Percentiles rank a stretch among this genome's conserved stretches.
Conservation (phyloP, 495 filamentous ascomycete species). For the Podospora conica region DNA sequence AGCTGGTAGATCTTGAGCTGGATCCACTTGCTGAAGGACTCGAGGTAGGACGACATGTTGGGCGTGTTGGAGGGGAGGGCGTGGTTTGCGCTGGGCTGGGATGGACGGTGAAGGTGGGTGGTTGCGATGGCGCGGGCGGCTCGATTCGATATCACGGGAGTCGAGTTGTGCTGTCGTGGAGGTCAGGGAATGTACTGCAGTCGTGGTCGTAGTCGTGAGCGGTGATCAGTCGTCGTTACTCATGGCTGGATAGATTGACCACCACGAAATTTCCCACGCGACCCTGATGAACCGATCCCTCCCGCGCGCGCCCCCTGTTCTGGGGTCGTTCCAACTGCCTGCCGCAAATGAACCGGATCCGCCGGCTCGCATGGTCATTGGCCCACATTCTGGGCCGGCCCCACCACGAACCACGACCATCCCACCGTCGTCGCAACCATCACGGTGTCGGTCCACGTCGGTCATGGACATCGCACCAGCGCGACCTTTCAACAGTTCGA, state of each 20-base stretch:
- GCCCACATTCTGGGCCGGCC: background rate
- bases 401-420: background rate
- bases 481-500: background rate
- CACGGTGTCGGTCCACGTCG: background rate
- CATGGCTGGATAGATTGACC: too few species aligned
- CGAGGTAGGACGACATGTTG: slow-evolving; percentile 29
- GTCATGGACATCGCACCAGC: background rate
- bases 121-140: background rate
- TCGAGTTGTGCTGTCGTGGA: background rate
- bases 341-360: slow-evolving; percentile 6
- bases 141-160: background rate
- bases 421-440: background rate
- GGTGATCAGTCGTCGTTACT: background rate
- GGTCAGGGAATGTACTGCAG: background rate
- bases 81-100: background rate
- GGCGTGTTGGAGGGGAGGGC: slow-evolving; percentile 11
- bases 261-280: background rate
- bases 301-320: background rate
- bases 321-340: background rate
- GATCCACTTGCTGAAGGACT: slow-evolving; percentile 41
- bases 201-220: background rate
- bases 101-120: background rate
- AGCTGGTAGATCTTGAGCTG: slow-evolving; percentile 45
- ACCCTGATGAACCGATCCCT: background rate
- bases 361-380: slow-evolving; percentile 7